Percentiles rank a stretch among this genome's conserved stretches.
Evolutionary conservation across 2,329 filamentous ascomycete genomes (phyloP).

Genomic region (Pyrenophora tritici-repentis): DNA sequence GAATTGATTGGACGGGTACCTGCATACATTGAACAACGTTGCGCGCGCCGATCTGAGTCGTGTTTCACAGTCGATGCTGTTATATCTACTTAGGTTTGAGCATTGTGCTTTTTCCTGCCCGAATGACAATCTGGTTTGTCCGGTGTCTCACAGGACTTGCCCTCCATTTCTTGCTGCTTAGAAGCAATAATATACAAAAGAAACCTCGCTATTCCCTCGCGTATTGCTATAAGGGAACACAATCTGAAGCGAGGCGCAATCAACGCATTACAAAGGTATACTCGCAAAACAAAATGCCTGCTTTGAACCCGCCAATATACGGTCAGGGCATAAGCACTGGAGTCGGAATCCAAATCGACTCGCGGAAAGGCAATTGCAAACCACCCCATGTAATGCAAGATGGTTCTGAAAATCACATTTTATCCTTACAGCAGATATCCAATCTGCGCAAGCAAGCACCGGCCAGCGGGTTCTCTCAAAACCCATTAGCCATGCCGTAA

Average conservation of each 20-base stretch:
- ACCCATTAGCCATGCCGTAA: conserved; percentile 6
- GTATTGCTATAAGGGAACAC: conserved; percentile 1
- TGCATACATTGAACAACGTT: conserved; percentile 7
- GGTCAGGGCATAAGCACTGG: conserved; percentile 1
- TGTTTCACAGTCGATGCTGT: not conserved
- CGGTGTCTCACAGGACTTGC: not conserved
- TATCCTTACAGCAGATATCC: conserved; percentile 27
- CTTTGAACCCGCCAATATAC: conserved; percentile 14
- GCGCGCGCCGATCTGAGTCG: not conserved
- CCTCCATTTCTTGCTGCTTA: not conserved
- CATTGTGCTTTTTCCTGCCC: not conserved
- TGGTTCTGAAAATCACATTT: conserved; percentile 27
- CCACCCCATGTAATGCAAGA: conserved; percentile 29
- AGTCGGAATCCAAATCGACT: conserved; percentile 12
- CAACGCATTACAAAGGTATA: conserved; percentile 32
- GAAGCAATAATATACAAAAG: conserved; percentile 16
- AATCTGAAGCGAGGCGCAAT: conserved; percentile 13
- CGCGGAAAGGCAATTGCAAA: conserved; percentile 1
- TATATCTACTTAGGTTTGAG: not conserved
- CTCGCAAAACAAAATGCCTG: conserved; percentile 12
- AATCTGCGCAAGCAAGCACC: conserved; percentile 19
- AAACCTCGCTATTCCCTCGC: conserved; percentile 5
- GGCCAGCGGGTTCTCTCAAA: conserved; percentile 8
- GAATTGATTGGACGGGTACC: conserved; percentile 19
- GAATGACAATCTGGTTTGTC: not conserved